Percentiles rank a stretch among this genome's conserved stretches.
These are phyloP conservation scores for Pseudofabraea citricarpa DNA, from an alignment of 2,329 filamentous ascomycete species.

Conservation along the genomic window DNA sequence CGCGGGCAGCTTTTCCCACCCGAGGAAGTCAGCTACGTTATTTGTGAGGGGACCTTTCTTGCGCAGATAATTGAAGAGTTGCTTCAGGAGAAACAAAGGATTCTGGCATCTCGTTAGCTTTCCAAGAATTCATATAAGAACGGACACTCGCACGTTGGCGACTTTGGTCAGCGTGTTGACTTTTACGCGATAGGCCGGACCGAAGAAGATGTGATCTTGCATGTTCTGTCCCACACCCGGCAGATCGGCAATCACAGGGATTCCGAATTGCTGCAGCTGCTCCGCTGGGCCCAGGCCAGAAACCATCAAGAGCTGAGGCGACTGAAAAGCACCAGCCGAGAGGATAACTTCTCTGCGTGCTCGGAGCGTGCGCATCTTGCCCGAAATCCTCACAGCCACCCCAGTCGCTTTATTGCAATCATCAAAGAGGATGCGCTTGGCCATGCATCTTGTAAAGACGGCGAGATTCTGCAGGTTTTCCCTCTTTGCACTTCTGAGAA, in stretches of 20 bases:
- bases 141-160: background rate
- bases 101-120: background rate
- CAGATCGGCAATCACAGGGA: conserved; percentile 30
- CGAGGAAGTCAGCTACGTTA: conserved; percentile 11
- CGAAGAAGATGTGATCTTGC: conserved; percentile 29
- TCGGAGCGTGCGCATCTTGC: conserved; percentile 9
- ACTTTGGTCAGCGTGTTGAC: background rate
- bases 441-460: conserved; percentile 36
- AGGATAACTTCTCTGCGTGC: conserved; percentile 15
- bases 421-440: conserved; percentile 41
- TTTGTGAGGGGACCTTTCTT: conserved; percentile 8
- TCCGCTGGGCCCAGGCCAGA: conserved; percentile 40
- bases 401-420: conserved; percentile 34
- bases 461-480: conserved; percentile 24
- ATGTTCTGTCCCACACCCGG: conserved; percentile 38
- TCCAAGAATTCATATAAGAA: too few relatives aligned
- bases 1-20: conserved; percentile 16
- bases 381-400: conserved; percentile 28
- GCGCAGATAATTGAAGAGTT: background rate
- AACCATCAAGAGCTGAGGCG: conserved; percentile 44
- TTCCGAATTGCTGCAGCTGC: conserved; percentile 37
- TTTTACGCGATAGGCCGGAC: background rate
- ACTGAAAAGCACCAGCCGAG: conserved; percentile 34
- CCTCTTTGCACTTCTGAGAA: conserved; percentile 24
- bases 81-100: background rate